Percentiles rank a stretch among this genome's conserved stretches.
Conservation (phyloP, 23 red algal species). For the Cyanidiococcus yangmingshanensis region DNA sequence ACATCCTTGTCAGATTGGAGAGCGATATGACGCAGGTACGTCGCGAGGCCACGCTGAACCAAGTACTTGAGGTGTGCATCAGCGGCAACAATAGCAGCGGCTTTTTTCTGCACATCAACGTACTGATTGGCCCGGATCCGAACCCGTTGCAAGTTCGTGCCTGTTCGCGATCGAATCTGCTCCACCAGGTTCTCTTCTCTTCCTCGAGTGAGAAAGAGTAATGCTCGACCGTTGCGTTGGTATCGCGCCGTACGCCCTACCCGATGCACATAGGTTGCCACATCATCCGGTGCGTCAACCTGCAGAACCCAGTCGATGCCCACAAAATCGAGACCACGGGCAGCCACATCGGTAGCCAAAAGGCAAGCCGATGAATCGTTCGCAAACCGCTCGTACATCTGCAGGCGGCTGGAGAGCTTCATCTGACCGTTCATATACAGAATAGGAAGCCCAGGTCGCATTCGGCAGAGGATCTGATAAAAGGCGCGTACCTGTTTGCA, state of each 20-base stretch:
- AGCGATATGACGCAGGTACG: slow-evolving; percentile 62
- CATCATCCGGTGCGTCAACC: slow-evolving; percentile 72
- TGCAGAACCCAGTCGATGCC: slow-evolving; percentile 93
- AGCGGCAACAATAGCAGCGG: slow-evolving; percentile 54
- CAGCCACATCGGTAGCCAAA: slow-evolving; percentile 93
- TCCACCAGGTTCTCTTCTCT: slow-evolving; percentile 49
- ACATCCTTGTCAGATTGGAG: slow-evolving; percentile 49
- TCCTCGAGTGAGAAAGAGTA: slow-evolving; percentile 49
- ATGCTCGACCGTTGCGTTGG: slow-evolving; percentile 42
- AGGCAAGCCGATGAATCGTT: slow-evolving; percentile 34
- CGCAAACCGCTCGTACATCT: slow-evolving; percentile 81
- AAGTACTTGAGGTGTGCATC: slow-evolving; percentile 62
- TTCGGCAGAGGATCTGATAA: slow-evolving; percentile 75
- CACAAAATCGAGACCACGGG: slow-evolving; percentile 89
- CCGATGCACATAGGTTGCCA: slow-evolving; percentile 77
- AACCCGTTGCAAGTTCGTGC: slow-evolving; percentile 39
- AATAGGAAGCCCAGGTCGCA: slow-evolving; percentile 83
- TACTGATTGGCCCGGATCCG: not conserved
- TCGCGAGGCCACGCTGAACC: slow-evolving; percentile 64
- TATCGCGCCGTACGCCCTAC: slow-evolving; percentile 89
- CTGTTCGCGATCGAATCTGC: slow-evolving; percentile 32
- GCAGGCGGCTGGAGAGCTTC: slow-evolving; percentile 55
- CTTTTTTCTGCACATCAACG: slow-evolving; percentile 24
- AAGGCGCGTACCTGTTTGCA: slow-evolving; percentile 93
- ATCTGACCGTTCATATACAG: slow-evolving; percentile 79